phyloP scores from a whole-genome alignment of 768 basidiomycete genomes.

The Suillus spraguei region DNA sequence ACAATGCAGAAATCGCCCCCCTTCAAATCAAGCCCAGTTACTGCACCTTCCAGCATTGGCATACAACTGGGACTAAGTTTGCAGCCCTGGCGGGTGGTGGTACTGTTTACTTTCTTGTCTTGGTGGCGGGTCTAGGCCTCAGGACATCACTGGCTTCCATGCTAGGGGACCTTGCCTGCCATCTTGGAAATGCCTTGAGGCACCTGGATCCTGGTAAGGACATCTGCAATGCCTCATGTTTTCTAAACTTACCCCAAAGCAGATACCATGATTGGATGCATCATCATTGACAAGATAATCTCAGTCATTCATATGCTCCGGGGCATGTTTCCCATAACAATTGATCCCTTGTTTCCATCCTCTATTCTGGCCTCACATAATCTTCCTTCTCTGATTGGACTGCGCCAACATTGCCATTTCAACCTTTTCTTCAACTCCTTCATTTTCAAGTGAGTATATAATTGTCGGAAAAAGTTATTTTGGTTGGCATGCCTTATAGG shows the following conservation, averaged over 20 bases:
- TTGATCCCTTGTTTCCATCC: not conserved
- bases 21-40: not conserved
- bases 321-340: not conserved
- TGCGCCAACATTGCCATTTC: not conserved
- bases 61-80: not conserved
- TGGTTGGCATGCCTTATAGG: too few relatives aligned
- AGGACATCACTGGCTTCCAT: not conserved
- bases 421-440: not conserved
- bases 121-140: not conserved
- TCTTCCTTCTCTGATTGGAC: not conserved
- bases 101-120: not conserved
- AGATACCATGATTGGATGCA: not conserved
- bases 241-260: not conserved
- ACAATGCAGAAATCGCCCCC: not conserved
- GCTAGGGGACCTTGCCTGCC: not conserved
- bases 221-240: not conserved
- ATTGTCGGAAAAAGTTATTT: too few relatives aligned
- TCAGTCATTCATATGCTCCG: not conserved
- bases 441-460: not conserved
- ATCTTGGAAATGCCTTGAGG: slow-evolving; percentile 1
- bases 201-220: not conserved
- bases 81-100: not conserved
- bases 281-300: not conserved
- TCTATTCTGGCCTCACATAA: not conserved
- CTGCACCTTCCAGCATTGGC: not conserved